phyloP scores from a whole-genome alignment of 352 stramenopile genomes.

The Phytopythium montanum region DNA sequence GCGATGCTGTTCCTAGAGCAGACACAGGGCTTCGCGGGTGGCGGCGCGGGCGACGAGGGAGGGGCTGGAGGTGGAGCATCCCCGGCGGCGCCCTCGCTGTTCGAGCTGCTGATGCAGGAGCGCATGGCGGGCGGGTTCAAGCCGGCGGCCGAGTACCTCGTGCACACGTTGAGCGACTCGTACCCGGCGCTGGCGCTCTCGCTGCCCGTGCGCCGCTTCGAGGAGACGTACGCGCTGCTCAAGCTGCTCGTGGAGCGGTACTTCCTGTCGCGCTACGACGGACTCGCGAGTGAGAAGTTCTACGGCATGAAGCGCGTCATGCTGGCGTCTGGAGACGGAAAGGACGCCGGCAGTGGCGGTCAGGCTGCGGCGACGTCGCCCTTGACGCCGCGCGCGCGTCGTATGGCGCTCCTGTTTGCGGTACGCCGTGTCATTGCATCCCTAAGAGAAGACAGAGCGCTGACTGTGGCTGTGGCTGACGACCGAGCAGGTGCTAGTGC shows the following conservation, averaged over 20 bases:
- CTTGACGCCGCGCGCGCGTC: slow-evolving; percentile 38
- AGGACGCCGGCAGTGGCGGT: neutral
- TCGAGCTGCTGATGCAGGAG: slow-evolving; percentile 87
- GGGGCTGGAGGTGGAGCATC: neutral
- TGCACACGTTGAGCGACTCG: slow-evolving; percentile 66
- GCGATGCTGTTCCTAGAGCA: slow-evolving; percentile 81
- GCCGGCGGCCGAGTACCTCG: slow-evolving; percentile 70
- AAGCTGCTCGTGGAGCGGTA: slow-evolving; percentile 57
- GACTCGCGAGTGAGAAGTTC: slow-evolving; percentile 77
- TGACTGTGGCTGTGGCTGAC: neutral
- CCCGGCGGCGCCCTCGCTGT: slow-evolving; percentile 57
- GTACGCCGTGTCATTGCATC: slow-evolving; percentile 21
- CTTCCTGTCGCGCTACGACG: slow-evolving; percentile 74
- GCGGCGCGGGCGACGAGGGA: slow-evolving; percentile 1
- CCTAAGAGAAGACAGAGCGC: neutral
- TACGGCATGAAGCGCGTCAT: slow-evolving; percentile 85
- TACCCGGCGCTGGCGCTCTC: slow-evolving; percentile 57
- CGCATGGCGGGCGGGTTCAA: slow-evolving; percentile 76
- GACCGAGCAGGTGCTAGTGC: slow-evolving; percentile 51
- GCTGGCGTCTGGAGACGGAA: slow-evolving; percentile 13
- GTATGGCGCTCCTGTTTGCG: slow-evolving; percentile 55
- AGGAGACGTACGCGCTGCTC: slow-evolving; percentile 80
- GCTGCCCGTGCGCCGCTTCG: slow-evolving; percentile 58
- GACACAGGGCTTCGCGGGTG: slow-evolving; percentile 50
- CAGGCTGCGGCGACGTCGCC: slow-evolving; percentile 21